Evolutionary conservation across 345 rosid genomes (phyloP).

Genomic region (Eucalyptus regnans): DNA sequence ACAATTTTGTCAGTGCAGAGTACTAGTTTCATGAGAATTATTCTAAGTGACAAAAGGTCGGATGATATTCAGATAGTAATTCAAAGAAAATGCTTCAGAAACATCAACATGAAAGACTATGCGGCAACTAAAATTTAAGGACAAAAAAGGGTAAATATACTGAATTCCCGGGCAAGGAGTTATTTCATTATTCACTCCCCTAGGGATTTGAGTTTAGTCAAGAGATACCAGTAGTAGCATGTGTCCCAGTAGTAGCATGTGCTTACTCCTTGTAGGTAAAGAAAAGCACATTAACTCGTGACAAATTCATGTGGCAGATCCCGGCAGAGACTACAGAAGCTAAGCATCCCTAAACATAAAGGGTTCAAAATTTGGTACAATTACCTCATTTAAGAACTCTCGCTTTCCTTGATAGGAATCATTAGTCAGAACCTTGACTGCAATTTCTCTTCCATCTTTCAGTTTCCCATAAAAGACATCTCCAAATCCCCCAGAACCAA

Average conservation of each 20-base stretch:
- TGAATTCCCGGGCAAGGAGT: not conserved
- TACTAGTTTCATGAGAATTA: not conserved
- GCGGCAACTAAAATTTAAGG: not conserved
- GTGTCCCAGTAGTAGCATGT: not conserved
- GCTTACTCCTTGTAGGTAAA: not conserved
- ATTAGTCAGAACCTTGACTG: constrained; percentile 67
- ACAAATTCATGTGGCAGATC: not conserved
- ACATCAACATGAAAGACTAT: not conserved
- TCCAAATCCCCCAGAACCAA: constrained; percentile 98
- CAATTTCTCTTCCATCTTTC: constrained; percentile 88
- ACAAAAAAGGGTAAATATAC: not conserved
- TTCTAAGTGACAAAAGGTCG: not conserved
- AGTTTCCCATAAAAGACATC: constrained; percentile 79
- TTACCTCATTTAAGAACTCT: constrained; percentile 94
- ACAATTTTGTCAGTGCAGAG: not conserved
- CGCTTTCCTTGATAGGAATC: constrained; percentile 87
- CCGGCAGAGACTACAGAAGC: not conserved
- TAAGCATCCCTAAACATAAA: not conserved
- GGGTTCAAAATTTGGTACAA: not conserved
- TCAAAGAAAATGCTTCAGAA: not conserved
- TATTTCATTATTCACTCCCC: not conserved
- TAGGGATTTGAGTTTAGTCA: not conserved
- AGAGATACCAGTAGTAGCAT: not conserved
- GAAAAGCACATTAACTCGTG: not conserved
- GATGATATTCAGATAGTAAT: not conserved